A percentile compares a stretch with the other conserved stretches of the same genome.
phyloP scores from a whole-genome alignment of 345 rosid species.

The Salix purpurea region DNA sequence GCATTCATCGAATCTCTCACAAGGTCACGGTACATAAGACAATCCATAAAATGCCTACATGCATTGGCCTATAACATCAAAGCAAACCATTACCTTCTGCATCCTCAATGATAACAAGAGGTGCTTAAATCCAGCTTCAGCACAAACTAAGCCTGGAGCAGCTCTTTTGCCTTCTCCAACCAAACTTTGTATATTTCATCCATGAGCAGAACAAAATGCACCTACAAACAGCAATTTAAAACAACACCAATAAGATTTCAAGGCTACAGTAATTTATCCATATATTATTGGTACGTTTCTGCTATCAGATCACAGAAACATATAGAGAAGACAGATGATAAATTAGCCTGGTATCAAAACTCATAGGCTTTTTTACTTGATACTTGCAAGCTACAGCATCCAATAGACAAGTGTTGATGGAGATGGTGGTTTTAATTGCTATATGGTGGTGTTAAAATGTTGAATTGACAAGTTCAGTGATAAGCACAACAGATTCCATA shows the following conservation, averaged over 20 bases:
- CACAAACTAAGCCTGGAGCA: conserved; percentile 20
- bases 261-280: background rate
- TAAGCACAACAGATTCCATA: no score
- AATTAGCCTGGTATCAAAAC: no score
- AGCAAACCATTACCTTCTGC: background rate
- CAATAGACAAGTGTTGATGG: no score
- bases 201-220: conserved; percentile 65
- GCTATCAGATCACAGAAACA: background rate
- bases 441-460: no score
- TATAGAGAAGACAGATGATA: background rate
- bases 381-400: no score
- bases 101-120: no score
- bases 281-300: background rate
- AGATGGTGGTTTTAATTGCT: no score
- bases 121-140: background rate
- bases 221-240: conserved; percentile 38
- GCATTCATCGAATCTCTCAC: background rate
- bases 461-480: no score
- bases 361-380: no score
- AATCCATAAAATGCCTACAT: background rate
- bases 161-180: conserved; percentile 63
- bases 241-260: background rate
- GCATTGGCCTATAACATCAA: background rate
- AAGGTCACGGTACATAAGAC: background rate
- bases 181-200: conserved; percentile 57